Conservation (phyloP, 345 rosid species). For the Tarenaya hassleriana region DNA sequence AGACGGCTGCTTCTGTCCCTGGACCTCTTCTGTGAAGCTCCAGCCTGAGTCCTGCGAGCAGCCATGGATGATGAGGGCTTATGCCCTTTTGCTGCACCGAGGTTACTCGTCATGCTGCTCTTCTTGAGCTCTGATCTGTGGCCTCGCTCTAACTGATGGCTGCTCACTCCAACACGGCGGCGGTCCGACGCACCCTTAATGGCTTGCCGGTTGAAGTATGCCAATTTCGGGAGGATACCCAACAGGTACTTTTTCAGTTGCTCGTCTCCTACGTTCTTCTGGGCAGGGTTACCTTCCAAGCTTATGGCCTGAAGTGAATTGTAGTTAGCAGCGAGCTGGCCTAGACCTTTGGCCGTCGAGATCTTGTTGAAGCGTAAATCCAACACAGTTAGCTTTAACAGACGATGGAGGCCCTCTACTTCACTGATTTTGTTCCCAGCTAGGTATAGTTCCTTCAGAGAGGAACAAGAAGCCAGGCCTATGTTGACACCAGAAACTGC, state of each 20-base stretch:
- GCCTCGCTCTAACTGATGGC: constrained; percentile 43
- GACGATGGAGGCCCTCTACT: constrained; percentile 95
- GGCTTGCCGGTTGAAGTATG: constrained; percentile 75
- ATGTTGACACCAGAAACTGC: constrained; percentile 1
- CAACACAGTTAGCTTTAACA: constrained; percentile 66
- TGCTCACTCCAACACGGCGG: constrained; percentile 50
- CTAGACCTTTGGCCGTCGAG: constrained; percentile 74
- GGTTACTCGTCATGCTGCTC: constrained; percentile 35
- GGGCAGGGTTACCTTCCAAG: constrained; percentile 97
- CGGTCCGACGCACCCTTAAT: constrained; percentile 67
- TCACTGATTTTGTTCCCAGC: constrained; percentile 92
- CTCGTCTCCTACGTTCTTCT: constrained; percentile 94
- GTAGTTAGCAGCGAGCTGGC: constrained; percentile 97
- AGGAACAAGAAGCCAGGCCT: constrained; percentile 94
- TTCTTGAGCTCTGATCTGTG: constrained; percentile 35
- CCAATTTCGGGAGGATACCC: constrained; percentile 75
- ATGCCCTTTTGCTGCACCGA: constrained; percentile 24
- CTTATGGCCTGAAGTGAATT: constrained; percentile 87
- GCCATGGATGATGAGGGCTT: constrained; percentile 29
- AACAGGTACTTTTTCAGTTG: constrained; percentile 72
- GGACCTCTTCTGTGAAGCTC: constrained; percentile 32
- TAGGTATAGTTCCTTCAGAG: constrained; percentile 87
- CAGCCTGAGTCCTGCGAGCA: constrained; percentile 33
- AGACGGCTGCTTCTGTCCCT: constrained; percentile 36
- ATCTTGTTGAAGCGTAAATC: constrained; percentile 92